Evolutionary conservation across 1,284 basidiomycete genomes (phyloP).

Genomic region (Papiliotrema laurentii): DNA sequence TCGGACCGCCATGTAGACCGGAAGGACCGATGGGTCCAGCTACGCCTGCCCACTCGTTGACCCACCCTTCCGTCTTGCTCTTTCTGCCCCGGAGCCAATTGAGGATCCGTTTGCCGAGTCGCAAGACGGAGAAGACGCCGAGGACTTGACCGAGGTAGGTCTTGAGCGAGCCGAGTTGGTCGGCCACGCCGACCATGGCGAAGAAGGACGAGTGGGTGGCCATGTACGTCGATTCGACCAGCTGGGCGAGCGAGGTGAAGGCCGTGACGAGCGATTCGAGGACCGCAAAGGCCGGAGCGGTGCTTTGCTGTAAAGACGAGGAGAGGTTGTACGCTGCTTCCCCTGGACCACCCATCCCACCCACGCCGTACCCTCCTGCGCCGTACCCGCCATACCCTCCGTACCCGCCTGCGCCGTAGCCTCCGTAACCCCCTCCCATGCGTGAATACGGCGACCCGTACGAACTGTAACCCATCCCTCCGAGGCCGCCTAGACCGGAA

Average conservation of each 20-base stretch:
- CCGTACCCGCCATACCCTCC: conserved; percentile 20
- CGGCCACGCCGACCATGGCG: conserved; percentile 96
- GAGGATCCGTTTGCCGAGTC: conserved; percentile 56
- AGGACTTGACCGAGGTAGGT: conserved; percentile 92
- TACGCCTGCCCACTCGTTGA: conserved; percentile 36
- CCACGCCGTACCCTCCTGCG: conserved; percentile 56
- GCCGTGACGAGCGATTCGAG: conserved; percentile 94
- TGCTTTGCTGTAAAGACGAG: conserved; percentile 81
- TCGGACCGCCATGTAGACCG: too few species aligned
- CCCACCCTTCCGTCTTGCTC: conserved; percentile 37
- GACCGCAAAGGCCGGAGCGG: conserved; percentile 87
- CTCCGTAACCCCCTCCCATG: conserved; percentile 46
- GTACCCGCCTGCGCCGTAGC: conserved; percentile 22
- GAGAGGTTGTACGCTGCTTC: conserved; percentile 67
- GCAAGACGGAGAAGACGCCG: conserved; percentile 80
- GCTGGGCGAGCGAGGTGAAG: conserved; percentile 92
- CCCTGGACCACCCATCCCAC: conserved; percentile 50
- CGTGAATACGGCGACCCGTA: conserved; percentile 44
- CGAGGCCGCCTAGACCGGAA: conserved; percentile 11
- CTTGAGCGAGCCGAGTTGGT: conserved; percentile 87
- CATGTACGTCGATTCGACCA: conserved; percentile 98
- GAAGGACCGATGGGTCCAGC: conserved; percentile 3
- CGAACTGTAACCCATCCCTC: conserved; percentile 18
- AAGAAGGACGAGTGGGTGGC: conserved; percentile 98
- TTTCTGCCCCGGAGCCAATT: conserved; percentile 53